phyloP scores from a whole-genome alignment of 768 basidiomycete species.

The Cubamyces sp. region DNA sequence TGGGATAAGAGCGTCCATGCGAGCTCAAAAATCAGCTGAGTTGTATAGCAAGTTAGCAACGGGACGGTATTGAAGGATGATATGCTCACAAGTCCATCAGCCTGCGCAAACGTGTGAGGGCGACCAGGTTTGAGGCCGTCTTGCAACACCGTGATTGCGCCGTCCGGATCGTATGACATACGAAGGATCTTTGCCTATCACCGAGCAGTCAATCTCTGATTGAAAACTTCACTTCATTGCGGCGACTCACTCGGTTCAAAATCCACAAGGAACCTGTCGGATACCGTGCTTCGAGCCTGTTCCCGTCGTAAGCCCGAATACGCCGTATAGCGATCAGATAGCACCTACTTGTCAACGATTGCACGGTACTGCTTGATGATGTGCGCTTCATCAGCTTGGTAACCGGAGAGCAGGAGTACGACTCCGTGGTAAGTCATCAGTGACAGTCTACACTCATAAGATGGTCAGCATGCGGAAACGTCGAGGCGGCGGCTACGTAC shows the following conservation, averaged over 20 bases:
- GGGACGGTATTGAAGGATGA: neutral
- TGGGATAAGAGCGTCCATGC: conserved; percentile 75
- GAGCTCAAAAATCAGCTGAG: conserved; percentile 74
- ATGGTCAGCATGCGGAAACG: neutral
- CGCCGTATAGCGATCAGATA: neutral
- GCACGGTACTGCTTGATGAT: conserved; percentile 64
- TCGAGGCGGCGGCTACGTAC: conserved; percentile 41
- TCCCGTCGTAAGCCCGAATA: neutral
- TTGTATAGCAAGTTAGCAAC: neutral
- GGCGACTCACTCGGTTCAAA: conserved; percentile 58
- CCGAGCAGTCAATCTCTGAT: neutral
- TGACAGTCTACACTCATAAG: conserved; percentile 51
- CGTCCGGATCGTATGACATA: conserved; percentile 68
- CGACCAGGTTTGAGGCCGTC: conserved; percentile 59
- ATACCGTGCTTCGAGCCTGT: conserved; percentile 43
- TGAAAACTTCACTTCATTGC: neutral
- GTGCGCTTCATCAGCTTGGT: conserved; percentile 71
- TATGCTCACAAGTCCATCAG: conserved; percentile 64
- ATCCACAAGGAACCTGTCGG: conserved; percentile 76
- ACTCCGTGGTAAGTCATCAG: conserved; percentile 82
- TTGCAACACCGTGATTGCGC: conserved; percentile 65
- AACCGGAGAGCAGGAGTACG: conserved; percentile 71
- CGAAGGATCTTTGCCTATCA: conserved; percentile 71
- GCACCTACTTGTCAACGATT: conserved; percentile 63
- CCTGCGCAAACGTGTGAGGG: conserved; percentile 64